phyloP scores from a whole-genome alignment of 768 basidiomycete species.

The Naematelia aurantialba region DNA sequence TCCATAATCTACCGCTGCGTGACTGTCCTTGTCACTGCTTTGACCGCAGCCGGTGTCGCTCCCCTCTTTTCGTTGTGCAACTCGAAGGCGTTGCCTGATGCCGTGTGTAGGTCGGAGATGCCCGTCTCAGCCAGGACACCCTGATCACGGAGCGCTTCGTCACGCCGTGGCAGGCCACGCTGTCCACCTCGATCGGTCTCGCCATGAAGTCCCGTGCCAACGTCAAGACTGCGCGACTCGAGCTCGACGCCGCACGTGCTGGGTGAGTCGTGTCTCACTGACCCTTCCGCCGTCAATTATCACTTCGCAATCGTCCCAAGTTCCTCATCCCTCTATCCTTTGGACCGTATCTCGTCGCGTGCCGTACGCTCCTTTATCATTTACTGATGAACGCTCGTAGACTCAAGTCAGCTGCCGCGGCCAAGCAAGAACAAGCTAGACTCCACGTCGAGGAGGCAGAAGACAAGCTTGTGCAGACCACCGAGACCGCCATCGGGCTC shows the following conservation, averaged over 20 bases:
- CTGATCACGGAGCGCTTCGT: slow-evolving; percentile 56
- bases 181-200: slow-evolving; percentile 75
- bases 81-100: too few species aligned
- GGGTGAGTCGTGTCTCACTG: slow-evolving; percentile 33
- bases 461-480: slow-evolving; percentile 95
- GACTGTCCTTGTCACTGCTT: too few species aligned
- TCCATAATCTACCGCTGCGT: too few species aligned
- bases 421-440: slow-evolving; percentile 79
- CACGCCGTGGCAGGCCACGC: slow-evolving; percentile 62
- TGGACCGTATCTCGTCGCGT: background rate
- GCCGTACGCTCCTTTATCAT: background rate
- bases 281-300: background rate
- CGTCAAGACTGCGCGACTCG: slow-evolving; percentile 60
- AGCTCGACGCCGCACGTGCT: slow-evolving; percentile 71
- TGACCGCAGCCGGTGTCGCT: too few species aligned
- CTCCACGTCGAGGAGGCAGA: slow-evolving; percentile 62
- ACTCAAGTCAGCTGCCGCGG: slow-evolving; percentile 69
- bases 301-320: too few species aligned
- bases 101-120: slow-evolving; percentile 58
- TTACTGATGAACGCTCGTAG: slow-evolving; percentile 52
- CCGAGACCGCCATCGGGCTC: slow-evolving; percentile 90
- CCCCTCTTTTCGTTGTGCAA: too few species aligned
- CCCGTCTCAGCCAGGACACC: slow-evolving; percentile 74
- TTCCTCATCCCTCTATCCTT: background rate
- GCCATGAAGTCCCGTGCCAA: slow-evolving; percentile 74